Evolutionary conservation across 805 yeast genomes (phyloP), one percentile per base, ranked within the genome.

Genomic region (Yarrowia sp.): DNA sequence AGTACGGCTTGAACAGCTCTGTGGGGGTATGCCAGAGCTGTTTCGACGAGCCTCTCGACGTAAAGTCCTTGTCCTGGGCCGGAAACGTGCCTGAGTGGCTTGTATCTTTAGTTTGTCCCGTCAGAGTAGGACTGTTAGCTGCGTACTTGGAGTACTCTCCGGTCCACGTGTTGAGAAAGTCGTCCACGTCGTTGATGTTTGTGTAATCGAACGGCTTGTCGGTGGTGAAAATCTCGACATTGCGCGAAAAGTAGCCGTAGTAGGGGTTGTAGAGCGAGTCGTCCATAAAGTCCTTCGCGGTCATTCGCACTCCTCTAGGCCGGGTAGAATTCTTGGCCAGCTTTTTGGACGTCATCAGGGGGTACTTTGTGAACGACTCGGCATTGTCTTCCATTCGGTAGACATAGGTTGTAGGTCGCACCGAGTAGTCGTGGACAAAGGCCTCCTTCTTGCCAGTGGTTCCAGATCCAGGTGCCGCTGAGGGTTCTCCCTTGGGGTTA

Each of bases 21-120:
- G 95, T 88, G 0, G 96, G 96, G 0, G 96, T 90, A 72, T 90
- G 96, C 96, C 96, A 90, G 52, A 89, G 75, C 74, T 90, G 96
- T 16, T 69, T 61, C 12, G 70, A 85, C 68, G 86, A 79, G 76
- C 48, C 70, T 66, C 62, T 58, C 8, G 59, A 41, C 6, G 51
- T 43, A 17, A 58, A 58, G 12, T 58, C 63, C 41, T 58, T 41
- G 32, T 58, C 51, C 22, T 58, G 26, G 32, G 63, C 51, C 8
- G 63, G 63, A n/a, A 58, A 58, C 12, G 63, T 41, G 16, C 63
- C 63, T 21, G 62, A n/a, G 44, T 44, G 16, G 17, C 63, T 65
- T 17, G 67, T 52, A 10, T 61, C 67, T 43, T 62, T 65, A 4
- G 66, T 64, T 38, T 58, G 40, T 2, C 64, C 51, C 32, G 52